phyloP scores from a whole-genome alignment of 106 monocot species.

The Phalaenopsis aphrodite region DNA sequence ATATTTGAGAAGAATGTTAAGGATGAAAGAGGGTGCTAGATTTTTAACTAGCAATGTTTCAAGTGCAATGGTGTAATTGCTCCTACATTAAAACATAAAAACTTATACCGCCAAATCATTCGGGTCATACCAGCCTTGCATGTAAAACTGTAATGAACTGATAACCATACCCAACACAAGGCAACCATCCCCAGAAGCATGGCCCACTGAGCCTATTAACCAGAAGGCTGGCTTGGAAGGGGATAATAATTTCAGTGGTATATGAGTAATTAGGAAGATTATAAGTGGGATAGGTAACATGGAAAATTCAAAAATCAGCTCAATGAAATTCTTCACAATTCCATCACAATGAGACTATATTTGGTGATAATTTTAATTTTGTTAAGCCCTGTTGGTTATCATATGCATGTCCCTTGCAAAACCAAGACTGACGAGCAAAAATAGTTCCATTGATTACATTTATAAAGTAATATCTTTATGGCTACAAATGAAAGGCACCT shows the following conservation, averaged over 20 bases:
- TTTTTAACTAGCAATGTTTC: too few species aligned
- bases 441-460: not conserved
- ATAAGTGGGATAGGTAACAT: not conserved
- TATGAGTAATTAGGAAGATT: not conserved
- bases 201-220: not conserved
- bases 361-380: not conserved
- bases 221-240: not conserved
- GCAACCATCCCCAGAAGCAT: not conserved
- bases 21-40: not conserved
- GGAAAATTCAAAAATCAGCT: not conserved
- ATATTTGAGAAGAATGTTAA: not conserved
- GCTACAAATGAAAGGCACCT: slow-evolving; percentile 39
- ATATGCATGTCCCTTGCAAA: not conserved
- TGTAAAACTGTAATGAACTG: not conserved
- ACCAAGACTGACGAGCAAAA: not conserved
- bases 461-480: not conserved
- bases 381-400: not conserved
- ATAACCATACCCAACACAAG: not conserved
- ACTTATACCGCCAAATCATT: not conserved
- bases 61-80: too few species aligned
- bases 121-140: not conserved
- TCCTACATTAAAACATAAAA: not conserved
- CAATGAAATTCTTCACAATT: not conserved
- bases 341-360: not conserved
- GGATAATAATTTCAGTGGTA: not conserved